Base-by-base conservation (phyloP, 169 alveolate genomes). In the Eimeria falciformis region DNA sequence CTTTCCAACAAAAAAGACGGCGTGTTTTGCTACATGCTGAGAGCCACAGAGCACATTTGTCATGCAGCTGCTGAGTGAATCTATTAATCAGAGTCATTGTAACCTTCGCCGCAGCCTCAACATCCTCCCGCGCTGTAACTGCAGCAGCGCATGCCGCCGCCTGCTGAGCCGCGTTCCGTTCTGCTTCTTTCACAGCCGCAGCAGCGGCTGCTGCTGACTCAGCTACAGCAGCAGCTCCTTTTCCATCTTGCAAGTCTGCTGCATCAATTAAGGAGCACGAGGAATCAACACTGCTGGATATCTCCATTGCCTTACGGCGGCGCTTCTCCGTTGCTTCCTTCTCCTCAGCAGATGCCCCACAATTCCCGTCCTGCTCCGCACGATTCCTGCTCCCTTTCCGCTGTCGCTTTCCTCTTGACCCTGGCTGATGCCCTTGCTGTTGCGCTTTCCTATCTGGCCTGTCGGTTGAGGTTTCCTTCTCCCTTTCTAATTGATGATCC, bases 1-100 rank as follows among this genome's bases (percentile, higher is more conserved):
- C 99, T 23, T 96, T 97, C 99, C 99, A 99, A 93, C 98, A 99
- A 94, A 99, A 99, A 43, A 97, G 89, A 12, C 96, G 96, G 86
- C 81, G 87, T 55, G 97, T 56, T 46, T 91, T 43, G 68, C 79
- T 65, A 43, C 75, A 46, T 29, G 88, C 89, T 0, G 43, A 73
- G 5, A 56, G 82, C 90, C 91, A 90, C 68, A 45, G 77, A 21
- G 47, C 68, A 68, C 87, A 65, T 9, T 50, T 84, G 25, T 56
- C 45, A 25, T 40, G 79, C 78, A 90, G 78, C 27, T 99, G 99
- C 87, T 99, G 96, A 94, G 98, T 89, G 81, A 99, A 95, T 11
- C 99, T 99, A 37, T 99, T 95, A 93, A 98, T 98, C 79, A 98
- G 99, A 47, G 98, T 95, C 12, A 99, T 98, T 83, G 53, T 68